Evolutionary conservation across 805 yeast genomes (phyloP), one percentile per base, ranked within the genome.

Genomic region (Saturnispora dispora): DNA sequence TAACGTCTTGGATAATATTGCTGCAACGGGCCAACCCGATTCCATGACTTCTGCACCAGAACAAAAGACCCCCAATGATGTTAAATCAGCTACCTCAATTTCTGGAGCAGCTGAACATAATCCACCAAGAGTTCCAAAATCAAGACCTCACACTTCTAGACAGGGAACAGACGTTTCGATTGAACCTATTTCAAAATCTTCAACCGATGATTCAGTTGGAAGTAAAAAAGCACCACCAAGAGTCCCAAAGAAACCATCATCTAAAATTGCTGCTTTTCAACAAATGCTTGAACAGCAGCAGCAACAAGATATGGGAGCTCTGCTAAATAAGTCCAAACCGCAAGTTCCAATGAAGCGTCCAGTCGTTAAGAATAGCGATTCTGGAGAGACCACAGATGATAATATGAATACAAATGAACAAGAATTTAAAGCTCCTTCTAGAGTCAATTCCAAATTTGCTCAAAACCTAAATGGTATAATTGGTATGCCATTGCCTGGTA

Each of bases 221-320:
- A 22, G 48, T 17, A 62, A 58, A 33, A 66, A 60, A 37, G 70
- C 71, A 1, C 78, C 88, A 13, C 88, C 88, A 5, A 83, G 81
- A 30, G 81, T 81, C 23, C 91, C 91, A 3, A 84, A 84, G 59
- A 85, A 85, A 58, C 81, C 88, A 17, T 84, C 91, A 0, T 81
- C 88, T 1, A 83, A 75, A 55, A 85, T 85, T 53, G 89, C 90
- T 1, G 89, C 89, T 0, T 85, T 85, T 63, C 95, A 85, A 61
- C 85, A 83, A 60, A 79, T 83, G 84, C 71, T 85, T 50, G 77
- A 77, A 47, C 71, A 73, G 54, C 75, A 73, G 54, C 82, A 77
- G 59, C 62, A 65, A 35, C 66, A 71, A 51, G 71, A 72, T 42
- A 36, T 57, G 44, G 63, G 59, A 2, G 23, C 23, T 9, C 17